These are phyloP conservation scores for Emydomyces testavorans DNA, from an alignment of 2,329 filamentous ascomycete genomes.

Conservation along the genomic window DNA sequence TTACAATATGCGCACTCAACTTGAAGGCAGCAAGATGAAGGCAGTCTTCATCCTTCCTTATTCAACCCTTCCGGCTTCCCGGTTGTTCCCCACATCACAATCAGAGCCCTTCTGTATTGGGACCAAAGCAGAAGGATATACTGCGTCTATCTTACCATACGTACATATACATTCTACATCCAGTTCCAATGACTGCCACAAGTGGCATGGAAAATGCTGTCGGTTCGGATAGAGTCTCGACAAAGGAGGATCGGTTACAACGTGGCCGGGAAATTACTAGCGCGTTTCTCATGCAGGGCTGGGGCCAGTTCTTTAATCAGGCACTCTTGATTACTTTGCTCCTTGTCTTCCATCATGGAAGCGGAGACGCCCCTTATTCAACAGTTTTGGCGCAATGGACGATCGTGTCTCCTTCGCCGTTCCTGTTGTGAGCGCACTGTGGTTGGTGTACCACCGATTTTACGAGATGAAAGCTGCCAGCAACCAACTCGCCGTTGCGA, in stretches of 20 bases:
- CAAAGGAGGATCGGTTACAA: constrained; percentile 83
- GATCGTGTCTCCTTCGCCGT: constrained; percentile 83
- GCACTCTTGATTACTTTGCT: constrained; percentile 75
- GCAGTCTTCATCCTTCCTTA: no score
- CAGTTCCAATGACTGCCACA: constrained; percentile 90
- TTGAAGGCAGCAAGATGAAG: no score
- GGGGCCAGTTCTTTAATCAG: constrained; percentile 95
- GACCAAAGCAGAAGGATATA: no score
- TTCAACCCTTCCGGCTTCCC: no score
- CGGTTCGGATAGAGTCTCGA: constrained; percentile 75
- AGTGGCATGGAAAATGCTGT: constrained; percentile 88
- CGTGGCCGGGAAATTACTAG: constrained; percentile 91
- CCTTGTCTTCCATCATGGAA: constrained; percentile 75
- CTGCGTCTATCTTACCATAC: no score
- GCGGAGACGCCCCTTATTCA: constrained; percentile 66
- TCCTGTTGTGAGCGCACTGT: constrained; percentile 78
- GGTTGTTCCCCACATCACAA: no score
- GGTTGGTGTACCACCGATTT: constrained; percentile 91
- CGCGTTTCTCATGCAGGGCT: constrained; percentile 96
- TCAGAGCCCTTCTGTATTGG: no score
- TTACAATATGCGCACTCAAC: no score
- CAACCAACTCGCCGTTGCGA: constrained; percentile 68
- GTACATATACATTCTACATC: no score
- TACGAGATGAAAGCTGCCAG: constrained; percentile 88
- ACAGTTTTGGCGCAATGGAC: constrained; percentile 71